phyloP scores from a whole-genome alignment of 306 rosid genomes.

The Gillenia trifoliata region DNA sequence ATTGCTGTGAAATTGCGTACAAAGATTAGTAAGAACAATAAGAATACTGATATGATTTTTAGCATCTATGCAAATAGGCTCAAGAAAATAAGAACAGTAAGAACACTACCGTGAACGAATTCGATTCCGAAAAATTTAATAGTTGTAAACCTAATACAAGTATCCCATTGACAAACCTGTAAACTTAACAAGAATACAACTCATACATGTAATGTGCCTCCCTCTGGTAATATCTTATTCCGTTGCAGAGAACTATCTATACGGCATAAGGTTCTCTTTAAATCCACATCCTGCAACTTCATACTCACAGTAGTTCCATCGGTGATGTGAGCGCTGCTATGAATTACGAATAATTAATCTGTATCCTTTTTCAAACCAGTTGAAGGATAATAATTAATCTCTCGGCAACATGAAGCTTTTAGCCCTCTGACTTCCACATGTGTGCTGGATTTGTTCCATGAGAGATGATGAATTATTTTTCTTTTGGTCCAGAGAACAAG shows the following conservation, averaged over 20 bases:
- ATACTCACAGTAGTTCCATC: not conserved
- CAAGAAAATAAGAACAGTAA: too few species aligned
- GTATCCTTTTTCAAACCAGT: conserved; percentile 15
- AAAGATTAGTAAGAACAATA: too few species aligned
- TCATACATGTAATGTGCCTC: not conserved
- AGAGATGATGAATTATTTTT: not conserved
- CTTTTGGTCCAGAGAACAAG: not conserved
- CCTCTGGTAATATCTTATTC: conserved; percentile 18
- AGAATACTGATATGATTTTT: too few species aligned
- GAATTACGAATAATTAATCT: not conserved
- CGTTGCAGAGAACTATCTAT: conserved; percentile 9
- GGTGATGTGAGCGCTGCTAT: not conserved
- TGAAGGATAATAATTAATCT: not conserved
- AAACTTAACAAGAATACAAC: too few species aligned
- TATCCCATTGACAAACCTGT: too few species aligned
- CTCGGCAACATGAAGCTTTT: conserved; percentile 58
- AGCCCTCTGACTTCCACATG: conserved; percentile 54
- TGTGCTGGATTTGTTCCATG: conserved; percentile 59
- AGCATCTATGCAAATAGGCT: too few species aligned
- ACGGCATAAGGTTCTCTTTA: too few species aligned
- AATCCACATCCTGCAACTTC: conserved; percentile 12
- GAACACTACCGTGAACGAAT: too few species aligned
- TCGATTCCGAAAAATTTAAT: too few species aligned
- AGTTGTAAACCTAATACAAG: too few species aligned
- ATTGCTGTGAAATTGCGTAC: too few species aligned